phyloP scores from a whole-genome alignment of 352 stramenopile genomes.

The Plasmopara viticola region DNA sequence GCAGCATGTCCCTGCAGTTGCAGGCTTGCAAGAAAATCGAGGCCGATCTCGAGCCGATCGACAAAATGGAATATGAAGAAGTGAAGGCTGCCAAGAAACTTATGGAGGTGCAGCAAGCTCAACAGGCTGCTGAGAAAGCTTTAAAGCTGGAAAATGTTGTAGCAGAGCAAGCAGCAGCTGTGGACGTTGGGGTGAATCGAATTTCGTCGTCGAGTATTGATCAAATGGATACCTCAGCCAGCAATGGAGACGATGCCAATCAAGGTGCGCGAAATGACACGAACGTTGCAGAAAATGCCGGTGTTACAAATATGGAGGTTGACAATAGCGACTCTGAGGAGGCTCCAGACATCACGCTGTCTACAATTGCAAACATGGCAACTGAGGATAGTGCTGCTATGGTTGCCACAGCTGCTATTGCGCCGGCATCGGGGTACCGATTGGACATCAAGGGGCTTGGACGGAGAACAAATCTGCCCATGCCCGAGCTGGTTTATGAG shows the following conservation, averaged over 20 bases:
- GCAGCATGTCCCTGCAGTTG: slow-evolving; percentile 32
- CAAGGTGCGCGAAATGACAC: slow-evolving; percentile 25
- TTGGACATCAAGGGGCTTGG: slow-evolving; percentile 39
- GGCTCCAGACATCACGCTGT: slow-evolving; percentile 67
- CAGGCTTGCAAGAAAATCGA: slow-evolving; percentile 58
- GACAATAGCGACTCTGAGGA: slow-evolving; percentile 79
- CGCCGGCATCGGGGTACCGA: slow-evolving; percentile 28
- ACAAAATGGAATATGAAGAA: slow-evolving; percentile 68
- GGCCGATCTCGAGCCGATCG: slow-evolving; percentile 54
- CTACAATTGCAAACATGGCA: slow-evolving; percentile 83
- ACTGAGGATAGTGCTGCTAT: slow-evolving; percentile 72
- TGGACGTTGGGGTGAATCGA: slow-evolving; percentile 15
- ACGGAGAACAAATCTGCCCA: slow-evolving; percentile 21
- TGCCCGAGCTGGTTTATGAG: slow-evolving; percentile 23
- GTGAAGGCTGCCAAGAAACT: slow-evolving; percentile 36
- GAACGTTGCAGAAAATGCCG: slow-evolving; percentile 18
- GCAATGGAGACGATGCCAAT: slow-evolving; percentile 15
- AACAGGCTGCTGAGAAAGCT: slow-evolving; percentile 44
- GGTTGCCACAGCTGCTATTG: slow-evolving; percentile 42
- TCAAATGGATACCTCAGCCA: slow-evolving; percentile 9
- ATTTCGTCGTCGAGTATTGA: slow-evolving; percentile 19
- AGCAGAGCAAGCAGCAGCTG: slow-evolving; percentile 34
- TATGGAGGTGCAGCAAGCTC: slow-evolving; percentile 27
- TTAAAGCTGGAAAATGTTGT: slow-evolving; percentile 36
- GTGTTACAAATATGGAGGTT: slow-evolving; percentile 68